Base-by-base conservation (phyloP, 2,329 filamentous ascomycete species). In the Phialophora expanda region DNA sequence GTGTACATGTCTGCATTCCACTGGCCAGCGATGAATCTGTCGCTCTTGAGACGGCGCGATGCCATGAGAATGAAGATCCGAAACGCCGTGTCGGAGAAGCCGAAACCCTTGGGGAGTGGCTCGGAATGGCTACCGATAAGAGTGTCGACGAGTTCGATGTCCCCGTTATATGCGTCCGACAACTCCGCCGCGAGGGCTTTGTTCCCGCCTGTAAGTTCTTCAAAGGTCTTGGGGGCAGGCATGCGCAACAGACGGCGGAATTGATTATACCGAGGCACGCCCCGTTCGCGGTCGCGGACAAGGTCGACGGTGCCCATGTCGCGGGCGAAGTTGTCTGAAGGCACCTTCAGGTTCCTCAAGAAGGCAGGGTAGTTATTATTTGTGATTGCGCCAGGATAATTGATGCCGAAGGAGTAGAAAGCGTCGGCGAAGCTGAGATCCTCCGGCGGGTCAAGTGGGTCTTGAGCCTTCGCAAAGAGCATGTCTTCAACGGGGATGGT, bases 31-130 rank as follows among this genome's bases (percentile, higher is more conserved):
- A 66, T 66, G 56, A 66, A 66, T 28, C 65, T 55, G 34, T 66
- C 65, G 38, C 61, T 64, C 61, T 66, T 66, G 34, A 66, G 46
- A 4, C 65, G 55, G 9, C 65, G 55, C 12, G 53, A 60, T n/a
- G 65, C 65, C 65, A 66, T 66, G 48, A 66, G 65, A 32, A 66
- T 66, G 61, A 66, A 66, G 1, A 82, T 73, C 0, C 80, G 71
- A 67, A 83, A 83, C 1, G 81, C 80, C 1, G 81, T 83, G 60
- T 83, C 81, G 66, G 77, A 80, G 70, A 83, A 83, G 0, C 80
- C 81, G 58, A 83, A 83, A 0, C 81, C 81, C 34, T 77, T 72
- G 4, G 79, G 78, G 5, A 82, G 62, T 0, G 79, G 79, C 69
- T 83, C 81, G 53, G 76, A 74, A 34, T 78, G 77, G 32, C 75